Evolutionary conservation across 306 rosid species (phyloP).

Genomic region (Cucurbita argyrosperma): DNA sequence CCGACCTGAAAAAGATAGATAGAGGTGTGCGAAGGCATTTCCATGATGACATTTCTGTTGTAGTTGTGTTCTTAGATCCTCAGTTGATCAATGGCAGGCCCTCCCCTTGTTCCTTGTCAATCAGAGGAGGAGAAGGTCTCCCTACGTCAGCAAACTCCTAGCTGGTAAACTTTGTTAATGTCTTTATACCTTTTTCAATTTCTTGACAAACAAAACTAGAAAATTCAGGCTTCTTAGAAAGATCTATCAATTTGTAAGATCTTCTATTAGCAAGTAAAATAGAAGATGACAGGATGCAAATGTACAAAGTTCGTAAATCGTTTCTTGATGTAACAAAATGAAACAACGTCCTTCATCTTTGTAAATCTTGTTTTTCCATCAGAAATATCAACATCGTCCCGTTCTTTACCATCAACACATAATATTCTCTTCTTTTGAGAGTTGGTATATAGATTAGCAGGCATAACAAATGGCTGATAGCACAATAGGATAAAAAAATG

Average conservation of each 20-base stretch:
- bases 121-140: slow-evolving; percentile 35
- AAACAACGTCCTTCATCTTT: slow-evolving; percentile 2
- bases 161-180: not conserved
- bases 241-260: slow-evolving; percentile 10
- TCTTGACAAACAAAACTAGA: slow-evolving; percentile 4
- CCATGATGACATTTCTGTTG: slow-evolving; percentile 71
- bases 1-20: slow-evolving; percentile 62
- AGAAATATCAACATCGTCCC: not conserved
- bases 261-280: slow-evolving; percentile 8
- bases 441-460: not conserved
- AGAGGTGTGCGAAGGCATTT: slow-evolving; percentile 73
- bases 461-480: not conserved
- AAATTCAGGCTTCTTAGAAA: slow-evolving; percentile 5
- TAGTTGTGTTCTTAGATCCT: slow-evolving; percentile 53
- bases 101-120: slow-evolving; percentile 38
- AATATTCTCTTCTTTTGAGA: not conserved
- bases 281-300: slow-evolving; percentile 5
- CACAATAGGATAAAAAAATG: not conserved
- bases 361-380: not conserved
- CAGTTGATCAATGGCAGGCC: slow-evolving; percentile 19
- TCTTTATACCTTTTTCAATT: slow-evolving; percentile 1
- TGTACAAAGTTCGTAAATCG: slow-evolving; percentile 7
- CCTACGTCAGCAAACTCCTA: slow-evolving; percentile 27
- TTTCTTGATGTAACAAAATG: slow-evolving; percentile 6
- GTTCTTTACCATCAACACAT: not conserved